Conservation (phyloP, 176 grass and related monocot genomes). For the Musa schizocarpa region DNA sequence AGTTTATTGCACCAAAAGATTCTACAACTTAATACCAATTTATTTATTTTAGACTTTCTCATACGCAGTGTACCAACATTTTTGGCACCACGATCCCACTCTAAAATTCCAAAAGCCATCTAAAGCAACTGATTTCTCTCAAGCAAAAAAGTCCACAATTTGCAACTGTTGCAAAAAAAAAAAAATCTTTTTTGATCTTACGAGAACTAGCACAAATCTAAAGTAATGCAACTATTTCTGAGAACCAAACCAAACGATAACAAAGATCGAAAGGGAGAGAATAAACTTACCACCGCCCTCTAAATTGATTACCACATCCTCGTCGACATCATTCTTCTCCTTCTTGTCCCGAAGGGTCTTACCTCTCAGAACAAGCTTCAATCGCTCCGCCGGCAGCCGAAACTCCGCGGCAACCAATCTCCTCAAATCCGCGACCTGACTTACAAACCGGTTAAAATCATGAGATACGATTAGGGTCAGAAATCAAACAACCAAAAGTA, state of each 20-base stretch:
- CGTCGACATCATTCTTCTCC: constrained; percentile 24
- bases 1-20: background rate
- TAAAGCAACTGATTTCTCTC: background rate
- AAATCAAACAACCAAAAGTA: background rate
- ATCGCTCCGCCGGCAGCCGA: constrained; percentile 40
- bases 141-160: background rate
- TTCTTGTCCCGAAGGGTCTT: constrained; percentile 38
- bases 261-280: background rate
- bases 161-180: background rate
- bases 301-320: constrained; percentile 32
- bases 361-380: constrained; percentile 62
- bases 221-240: background rate
- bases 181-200: background rate
- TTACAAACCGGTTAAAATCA: background rate
- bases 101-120: background rate
- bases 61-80: background rate
- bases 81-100: background rate
- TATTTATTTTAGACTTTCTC: background rate
- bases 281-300: constrained; percentile 30
- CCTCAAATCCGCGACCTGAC: constrained; percentile 55
- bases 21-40: background rate
- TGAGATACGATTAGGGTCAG: background rate
- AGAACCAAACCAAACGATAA: background rate
- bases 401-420: constrained; percentile 36
- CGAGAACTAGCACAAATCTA: background rate